These are phyloP conservation scores for Agaricus bisporus DNA, from an alignment of 768 basidiomycete species.

Conservation along the genomic window DNA sequence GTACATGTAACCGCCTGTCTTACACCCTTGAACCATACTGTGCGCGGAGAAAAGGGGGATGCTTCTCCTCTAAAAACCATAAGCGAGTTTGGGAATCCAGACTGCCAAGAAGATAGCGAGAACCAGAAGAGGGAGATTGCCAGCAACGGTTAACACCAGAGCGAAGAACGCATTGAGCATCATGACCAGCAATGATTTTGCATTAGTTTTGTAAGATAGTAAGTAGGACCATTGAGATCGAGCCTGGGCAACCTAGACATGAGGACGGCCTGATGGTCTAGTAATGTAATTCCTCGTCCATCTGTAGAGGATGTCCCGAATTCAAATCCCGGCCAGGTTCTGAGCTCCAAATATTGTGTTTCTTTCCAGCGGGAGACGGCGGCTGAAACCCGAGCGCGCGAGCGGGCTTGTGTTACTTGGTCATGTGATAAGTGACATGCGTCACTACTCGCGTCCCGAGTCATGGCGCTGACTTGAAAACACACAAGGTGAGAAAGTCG, in stretches of 20 bases:
- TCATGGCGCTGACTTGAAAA: neutral
- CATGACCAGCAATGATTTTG: conserved; percentile 23
- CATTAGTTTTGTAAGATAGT: too few species aligned
- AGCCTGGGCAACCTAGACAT: neutral
- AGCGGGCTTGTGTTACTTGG: too few species aligned
- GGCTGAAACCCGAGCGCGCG: too few species aligned
- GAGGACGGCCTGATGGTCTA: neutral
- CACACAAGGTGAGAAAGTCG: neutral
- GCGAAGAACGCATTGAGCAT: conserved; percentile 21
- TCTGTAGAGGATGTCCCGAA: conserved; percentile 70
- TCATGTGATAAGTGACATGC: neutral
- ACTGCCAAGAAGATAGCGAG: conserved; percentile 23
- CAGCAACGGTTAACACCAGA: conserved; percentile 16
- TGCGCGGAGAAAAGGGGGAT: neutral
- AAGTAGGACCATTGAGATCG: too few species aligned
- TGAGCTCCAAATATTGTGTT: too few species aligned
- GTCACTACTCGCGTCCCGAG: neutral
- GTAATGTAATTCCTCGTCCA: conserved; percentile 1
- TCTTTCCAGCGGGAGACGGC: too few species aligned
- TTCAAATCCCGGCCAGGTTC: conserved; percentile 82
- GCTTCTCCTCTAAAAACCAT: neutral
- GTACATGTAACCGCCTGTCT: neutral
- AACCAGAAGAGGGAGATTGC: conserved; percentile 18
- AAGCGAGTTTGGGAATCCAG: conserved; percentile 11
- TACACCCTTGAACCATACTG: conserved; percentile 1